Base-by-base conservation (phyloP, 2,329 filamentous ascomycete genomes). In the Orbilia blumenaviensis region DNA sequence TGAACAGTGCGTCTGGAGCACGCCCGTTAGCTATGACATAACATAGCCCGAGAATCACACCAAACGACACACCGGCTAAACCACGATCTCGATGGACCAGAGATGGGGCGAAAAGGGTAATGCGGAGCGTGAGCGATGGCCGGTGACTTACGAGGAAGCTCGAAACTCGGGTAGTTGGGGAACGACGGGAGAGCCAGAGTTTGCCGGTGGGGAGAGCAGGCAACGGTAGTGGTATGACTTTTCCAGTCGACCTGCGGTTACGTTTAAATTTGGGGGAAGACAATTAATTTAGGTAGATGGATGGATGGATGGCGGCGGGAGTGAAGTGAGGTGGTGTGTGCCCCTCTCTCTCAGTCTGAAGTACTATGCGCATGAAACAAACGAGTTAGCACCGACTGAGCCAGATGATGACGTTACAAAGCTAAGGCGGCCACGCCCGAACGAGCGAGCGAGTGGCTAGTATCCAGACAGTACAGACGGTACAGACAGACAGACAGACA, bases 31-130 rank as follows among this genome's bases (percentile, higher is more conserved):
- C n/a, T n/a, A 67, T 76, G 72, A 64, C 67, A 76, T 76, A 67
- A 63, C 58, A 66, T 67, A 54, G 64, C 32, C 64, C 72, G 72
- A 76, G 44, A 66, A 69, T 69, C 71, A 75, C 72, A 56, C 72
- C 64, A 75, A 46, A 46, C 41, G 48, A 42, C 36, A 56, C 52
- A 66, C 38, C 32, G n/a, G 25, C 38, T 42, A 56, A 62, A 50
- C 29, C 46, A 60, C 60, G 32, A 48, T n/a, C 29, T 41, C 36
- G 29, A 41, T 27, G 62, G 44, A n/a, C 44, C 12, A 27, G 18
- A 44, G 32, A 44, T 38, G 42, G 25, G 44, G 41, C 52, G 16
- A 44, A 68, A 41, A 36, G 38, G 64, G 48, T 42, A 56, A 58
- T 16, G 63, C 36, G 46, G 68, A 66, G 58, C 62, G 61, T 66